Percentiles rank a stretch among this genome's conserved stretches.
Conservation (phyloP, 345 rosid genomes). For the Eucalyptus cloeziana region DNA sequence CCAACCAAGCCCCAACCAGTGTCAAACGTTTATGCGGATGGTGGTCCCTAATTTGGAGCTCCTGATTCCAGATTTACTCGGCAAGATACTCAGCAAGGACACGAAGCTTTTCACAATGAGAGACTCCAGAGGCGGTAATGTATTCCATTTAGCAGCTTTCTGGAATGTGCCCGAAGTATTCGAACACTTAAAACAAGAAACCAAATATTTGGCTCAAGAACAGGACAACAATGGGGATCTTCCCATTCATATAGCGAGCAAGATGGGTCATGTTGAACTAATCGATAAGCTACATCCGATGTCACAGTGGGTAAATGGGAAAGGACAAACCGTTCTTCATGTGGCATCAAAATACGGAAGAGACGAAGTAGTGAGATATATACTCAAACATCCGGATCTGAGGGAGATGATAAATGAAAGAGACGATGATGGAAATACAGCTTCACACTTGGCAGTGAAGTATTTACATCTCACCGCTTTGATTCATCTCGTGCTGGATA, state of each 20-base stretch:
- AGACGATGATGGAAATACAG: background rate
- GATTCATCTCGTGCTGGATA: background rate
- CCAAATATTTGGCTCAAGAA: background rate
- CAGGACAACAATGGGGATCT: background rate
- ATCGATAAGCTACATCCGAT: accelerated
- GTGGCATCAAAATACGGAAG: background rate
- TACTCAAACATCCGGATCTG: accelerated
- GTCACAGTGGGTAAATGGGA: background rate
- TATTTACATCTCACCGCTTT: background rate
- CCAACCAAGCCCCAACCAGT: background rate
- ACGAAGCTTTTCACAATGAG: background rate
- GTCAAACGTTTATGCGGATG: background rate
- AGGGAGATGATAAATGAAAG: accelerated
- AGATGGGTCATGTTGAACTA: accelerated
- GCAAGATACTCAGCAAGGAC: accelerated
- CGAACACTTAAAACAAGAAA: accelerated
- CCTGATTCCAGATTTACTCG: background rate
- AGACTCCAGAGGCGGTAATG: background rate
- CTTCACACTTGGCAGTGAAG: background rate
- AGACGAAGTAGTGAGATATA: background rate
- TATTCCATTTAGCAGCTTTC: background rate
- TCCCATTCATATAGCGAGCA: background rate
- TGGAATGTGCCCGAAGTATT: too few species aligned
- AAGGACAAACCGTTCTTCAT: background rate
- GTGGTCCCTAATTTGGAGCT: background rate